Evolutionary conservation across 2,329 filamentous ascomycete species (phyloP), one percentile per base, ranked within the genome.

Genomic region (Dactylonectria macrodidyma): DNA sequence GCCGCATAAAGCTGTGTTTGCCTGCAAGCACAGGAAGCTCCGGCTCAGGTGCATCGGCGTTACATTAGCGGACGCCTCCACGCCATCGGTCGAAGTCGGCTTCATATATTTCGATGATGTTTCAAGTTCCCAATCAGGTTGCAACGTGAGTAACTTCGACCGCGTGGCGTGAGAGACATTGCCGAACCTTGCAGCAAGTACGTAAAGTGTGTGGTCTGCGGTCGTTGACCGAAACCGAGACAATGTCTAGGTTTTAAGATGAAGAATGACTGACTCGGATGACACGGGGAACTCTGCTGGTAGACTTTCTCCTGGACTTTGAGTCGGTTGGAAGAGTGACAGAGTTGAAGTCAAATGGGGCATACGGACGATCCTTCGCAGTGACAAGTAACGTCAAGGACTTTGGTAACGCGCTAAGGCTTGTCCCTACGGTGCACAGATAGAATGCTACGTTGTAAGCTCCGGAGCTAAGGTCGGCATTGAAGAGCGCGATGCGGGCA

Each of bases 101-200:
- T 44, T 55, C 24, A 41, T 26, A 52, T 55, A 30, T 10, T 51
- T 24, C 19, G 24, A 22, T 46, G 12, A 33, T 61, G 58, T 52
- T 61, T 56, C 33, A 54, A 36, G 16, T 26, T 24, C 22, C 12
- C 56, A 64, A 47, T 26, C 47, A 5, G 22, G 57, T 55, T 22
- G 48, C 54, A n/a, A 34, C 36, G 3, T n/a, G 22, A 51, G 6
- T 34, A 46, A 50, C 48, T 38, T 38, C 41, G 50, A 50, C 30
- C 56, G 50, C 62, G 50, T 51, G 62, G 62, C 44, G 16, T 36
- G 54, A 59, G 47, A 59, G 36, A 19, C 51, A 54, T 36, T 30
- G 30, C 34, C 33, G 30, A 36, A 22, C 51, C 30, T 54, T 54
- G 51, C 51, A 54, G n/a, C 30, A 36, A 30, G 51, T n/a, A 54